These are phyloP conservation scores for Viola pubescens DNA, from an alignment of 441 rosid species.

Conservation along the genomic window DNA sequence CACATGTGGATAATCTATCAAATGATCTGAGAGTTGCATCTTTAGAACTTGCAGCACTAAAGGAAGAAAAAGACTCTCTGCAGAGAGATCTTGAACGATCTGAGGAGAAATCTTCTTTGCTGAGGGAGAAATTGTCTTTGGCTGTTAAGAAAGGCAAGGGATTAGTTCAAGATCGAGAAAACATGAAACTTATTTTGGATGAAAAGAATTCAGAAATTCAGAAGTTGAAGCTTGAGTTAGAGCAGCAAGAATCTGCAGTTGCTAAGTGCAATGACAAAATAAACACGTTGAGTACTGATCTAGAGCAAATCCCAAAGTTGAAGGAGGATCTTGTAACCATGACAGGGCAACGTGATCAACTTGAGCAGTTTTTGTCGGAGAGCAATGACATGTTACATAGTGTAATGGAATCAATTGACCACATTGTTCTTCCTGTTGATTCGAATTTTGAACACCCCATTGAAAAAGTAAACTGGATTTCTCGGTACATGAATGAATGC, in stretches of 20 bases:
- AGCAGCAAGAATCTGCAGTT: slow-evolving; percentile 44
- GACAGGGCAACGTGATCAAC: slow-evolving; percentile 47
- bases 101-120: slow-evolving; percentile 71
- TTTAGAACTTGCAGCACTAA: slow-evolving; percentile 37
- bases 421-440: slow-evolving; percentile 42
- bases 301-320: slow-evolving; percentile 48
- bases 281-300: slow-evolving; percentile 38
- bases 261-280: slow-evolving; percentile 52
- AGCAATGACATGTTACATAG: slow-evolving; percentile 50
- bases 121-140: slow-evolving; percentile 81
- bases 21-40: slow-evolving; percentile 32
- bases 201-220: slow-evolving; percentile 64
- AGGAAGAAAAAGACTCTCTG: slow-evolving; percentile 51
- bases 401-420: slow-evolving; percentile 44
- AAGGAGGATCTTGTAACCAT: slow-evolving; percentile 53
- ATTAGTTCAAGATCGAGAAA: slow-evolving; percentile 77
- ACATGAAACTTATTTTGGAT: slow-evolving; percentile 51
- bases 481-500: slow-evolving; percentile 42
- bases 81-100: slow-evolving; percentile 65
- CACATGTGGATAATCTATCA: slow-evolving; percentile 37
- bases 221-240: slow-evolving; percentile 53
- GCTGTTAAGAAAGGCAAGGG: slow-evolving; percentile 98
- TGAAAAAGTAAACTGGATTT: slow-evolving; percentile 60
- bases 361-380: slow-evolving; percentile 53
- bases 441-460: slow-evolving; percentile 43